phyloP scores from a whole-genome alignment of 169 alveolate species.

The Plasmodium vivax region DNA sequence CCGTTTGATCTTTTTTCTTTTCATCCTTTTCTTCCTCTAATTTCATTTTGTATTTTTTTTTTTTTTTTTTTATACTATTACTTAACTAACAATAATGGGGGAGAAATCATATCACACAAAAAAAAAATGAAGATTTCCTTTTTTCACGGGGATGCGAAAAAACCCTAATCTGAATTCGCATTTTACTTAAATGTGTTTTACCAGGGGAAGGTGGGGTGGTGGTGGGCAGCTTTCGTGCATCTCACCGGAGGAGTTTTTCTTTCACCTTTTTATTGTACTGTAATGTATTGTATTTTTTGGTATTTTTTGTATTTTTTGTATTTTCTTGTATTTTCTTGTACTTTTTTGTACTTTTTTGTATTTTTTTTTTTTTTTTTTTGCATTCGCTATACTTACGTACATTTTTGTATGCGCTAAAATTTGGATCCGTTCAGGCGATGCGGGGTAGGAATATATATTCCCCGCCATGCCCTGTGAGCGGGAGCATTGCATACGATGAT shows the following conservation, averaged over 20 bases:
- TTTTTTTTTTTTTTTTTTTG: not conserved
- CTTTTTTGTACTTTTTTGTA: too few relatives aligned
- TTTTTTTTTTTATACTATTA: not conserved
- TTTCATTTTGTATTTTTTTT: conserved; percentile 50
- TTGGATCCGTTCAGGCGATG: not conserved
- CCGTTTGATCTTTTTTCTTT: conserved; percentile 12
- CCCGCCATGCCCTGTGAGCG: not conserved
- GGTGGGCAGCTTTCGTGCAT: not conserved
- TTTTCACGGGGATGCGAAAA: not conserved
- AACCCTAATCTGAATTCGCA: not conserved
- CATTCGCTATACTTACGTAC: not conserved
- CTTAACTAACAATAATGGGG: not conserved
- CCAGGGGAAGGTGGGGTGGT: not conserved
- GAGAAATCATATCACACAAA: not conserved
- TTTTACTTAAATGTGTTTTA: not conserved
- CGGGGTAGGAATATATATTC: not conserved
- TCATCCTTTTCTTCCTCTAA: conserved; percentile 27
- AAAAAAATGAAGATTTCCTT: not conserved
- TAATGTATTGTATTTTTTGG: too few relatives aligned
- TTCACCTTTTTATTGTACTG: not conserved
- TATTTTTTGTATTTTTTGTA: too few relatives aligned
- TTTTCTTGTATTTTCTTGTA: too few relatives aligned
- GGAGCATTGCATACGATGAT: not conserved
- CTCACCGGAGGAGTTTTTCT: not conserved
- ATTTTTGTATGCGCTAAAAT: not conserved